Evolutionary conservation across 2,329 filamentous ascomycete species (phyloP), one percentile per base, ranked within the genome.

Genomic region (Ophiostoma perfectum): DNA sequence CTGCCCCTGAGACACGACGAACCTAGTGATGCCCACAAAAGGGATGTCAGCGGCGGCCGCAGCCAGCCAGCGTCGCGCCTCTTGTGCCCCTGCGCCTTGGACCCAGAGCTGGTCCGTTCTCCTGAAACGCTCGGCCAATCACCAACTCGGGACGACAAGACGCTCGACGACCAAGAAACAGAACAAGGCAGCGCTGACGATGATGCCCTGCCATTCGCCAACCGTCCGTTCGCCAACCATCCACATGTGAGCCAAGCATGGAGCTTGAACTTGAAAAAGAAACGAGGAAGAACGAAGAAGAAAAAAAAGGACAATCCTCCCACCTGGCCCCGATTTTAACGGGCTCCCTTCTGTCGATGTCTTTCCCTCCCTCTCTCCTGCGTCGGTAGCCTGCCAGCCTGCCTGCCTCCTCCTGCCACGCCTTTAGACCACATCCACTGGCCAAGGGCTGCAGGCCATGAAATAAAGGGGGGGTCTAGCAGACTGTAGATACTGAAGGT

Each of bases 61-160:
- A n/a, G n/a, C n/a, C 38, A n/a, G 16, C 12, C 2, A 27, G 27
- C 27, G 27, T 27, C 27, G 27, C 27, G 27, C 27, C 27, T 27
- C 27, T 27, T 27, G 7, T 2, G 38, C 60, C 60, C 16, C 62
- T 47, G 45, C 38, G 27, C 11, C 5, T 16, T 12, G 65, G 45
- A 27, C 58, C n/a, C 47, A 65, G 52, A 62, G 39, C 38, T 39
- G 39, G 39, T 52, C 16, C 41, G 42, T 18, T 42, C 66, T 66
- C 42, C 39, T 66, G 63, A 71, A 70, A 69, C 70, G 62, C n/a
- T 12, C 18, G 65, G 58, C 70, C 70, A 71, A 71, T 71, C 62
- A 68, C 44, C 67, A 52, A n/a, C 12, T 63, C 7, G 16, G n/a
- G 64, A 68, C 9, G n/a, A 39, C 60, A 36, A 18, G 36, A 36